Evolutionary conservation across 257 asterid species (phyloP).

Genomic region (Nicotiana tabacum): DNA sequence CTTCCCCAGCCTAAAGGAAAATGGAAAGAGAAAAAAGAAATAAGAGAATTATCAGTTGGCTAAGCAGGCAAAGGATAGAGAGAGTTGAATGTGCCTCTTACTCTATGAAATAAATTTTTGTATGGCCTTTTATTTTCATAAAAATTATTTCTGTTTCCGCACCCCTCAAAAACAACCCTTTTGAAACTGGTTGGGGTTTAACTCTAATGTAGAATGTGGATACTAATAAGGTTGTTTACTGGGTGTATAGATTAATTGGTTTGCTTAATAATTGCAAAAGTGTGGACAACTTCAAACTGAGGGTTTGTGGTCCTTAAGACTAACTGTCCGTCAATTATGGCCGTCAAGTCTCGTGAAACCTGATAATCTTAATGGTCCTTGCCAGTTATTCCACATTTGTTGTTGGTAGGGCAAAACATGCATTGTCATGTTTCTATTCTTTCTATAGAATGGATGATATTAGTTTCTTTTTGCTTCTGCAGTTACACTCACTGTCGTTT

Average conservation of each 20-base stretch:
- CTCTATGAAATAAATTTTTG: neutral
- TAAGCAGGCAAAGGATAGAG: neutral
- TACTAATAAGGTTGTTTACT: neutral
- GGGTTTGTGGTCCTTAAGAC: neutral
- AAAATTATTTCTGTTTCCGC: neutral
- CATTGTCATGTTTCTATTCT: neutral
- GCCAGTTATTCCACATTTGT: neutral
- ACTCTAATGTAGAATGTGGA: neutral
- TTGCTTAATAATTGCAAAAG: neutral
- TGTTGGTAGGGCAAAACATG: neutral
- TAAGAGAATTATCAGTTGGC: neutral
- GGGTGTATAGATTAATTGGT: neutral
- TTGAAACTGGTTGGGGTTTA: neutral
- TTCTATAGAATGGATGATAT: neutral
- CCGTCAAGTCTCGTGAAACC: neutral
- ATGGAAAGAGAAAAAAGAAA: neutral
- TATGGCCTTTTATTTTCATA: neutral
- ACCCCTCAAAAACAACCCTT: neutral
- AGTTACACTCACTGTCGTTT: conserved; percentile 89
- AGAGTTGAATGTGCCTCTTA: neutral
- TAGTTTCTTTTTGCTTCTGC: conserved; percentile 28
- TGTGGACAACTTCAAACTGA: neutral
- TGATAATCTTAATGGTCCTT: neutral
- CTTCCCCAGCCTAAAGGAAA: neutral
- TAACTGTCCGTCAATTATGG: neutral